Evolutionary conservation across 805 yeast species (phyloP).

Genomic region (Myxozyma monticola): DNA sequence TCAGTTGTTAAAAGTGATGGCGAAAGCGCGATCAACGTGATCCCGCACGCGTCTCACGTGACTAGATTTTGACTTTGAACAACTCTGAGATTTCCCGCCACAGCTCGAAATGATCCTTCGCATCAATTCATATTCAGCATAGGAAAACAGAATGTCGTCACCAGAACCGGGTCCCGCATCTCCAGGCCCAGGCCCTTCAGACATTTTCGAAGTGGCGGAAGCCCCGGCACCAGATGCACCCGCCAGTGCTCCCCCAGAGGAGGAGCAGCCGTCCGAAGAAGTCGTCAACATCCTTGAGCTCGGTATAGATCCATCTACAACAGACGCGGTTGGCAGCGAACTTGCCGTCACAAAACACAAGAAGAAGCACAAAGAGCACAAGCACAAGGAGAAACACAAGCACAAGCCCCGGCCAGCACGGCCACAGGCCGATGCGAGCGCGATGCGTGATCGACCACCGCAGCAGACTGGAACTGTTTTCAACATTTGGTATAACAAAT

Average conservation of each 20-base stretch:
- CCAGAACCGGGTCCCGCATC: too few species aligned
- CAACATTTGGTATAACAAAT: constrained; percentile 84
- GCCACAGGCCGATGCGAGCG: constrained; percentile 67
- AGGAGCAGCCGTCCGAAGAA: constrained; percentile 26
- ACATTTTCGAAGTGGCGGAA: constrained; percentile 4
- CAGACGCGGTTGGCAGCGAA: not conserved
- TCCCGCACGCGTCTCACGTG: too few species aligned
- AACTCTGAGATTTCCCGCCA: too few species aligned
- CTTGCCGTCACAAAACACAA: not conserved
- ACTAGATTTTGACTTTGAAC: too few species aligned
- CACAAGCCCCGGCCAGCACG: constrained; percentile 55
- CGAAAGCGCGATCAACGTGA: too few species aligned
- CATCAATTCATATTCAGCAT: too few species aligned
- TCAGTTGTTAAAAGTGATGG: too few species aligned
- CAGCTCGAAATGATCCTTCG: too few species aligned
- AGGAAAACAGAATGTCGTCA: too few species aligned
- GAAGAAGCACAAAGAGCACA: constrained; percentile 8
- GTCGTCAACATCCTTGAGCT: constrained; percentile 27
- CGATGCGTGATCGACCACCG: constrained; percentile 60
- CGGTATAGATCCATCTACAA: constrained; percentile 14
- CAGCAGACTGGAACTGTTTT: constrained; percentile 78
- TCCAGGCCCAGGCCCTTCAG: constrained; percentile 17
- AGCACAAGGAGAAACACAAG: constrained; percentile 11
- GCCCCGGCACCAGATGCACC: not conserved
- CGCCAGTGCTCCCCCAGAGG: too few species aligned